Conservation (phyloP, 1,284 basidiomycete species). For the Ganoderma multipileum region DNA sequence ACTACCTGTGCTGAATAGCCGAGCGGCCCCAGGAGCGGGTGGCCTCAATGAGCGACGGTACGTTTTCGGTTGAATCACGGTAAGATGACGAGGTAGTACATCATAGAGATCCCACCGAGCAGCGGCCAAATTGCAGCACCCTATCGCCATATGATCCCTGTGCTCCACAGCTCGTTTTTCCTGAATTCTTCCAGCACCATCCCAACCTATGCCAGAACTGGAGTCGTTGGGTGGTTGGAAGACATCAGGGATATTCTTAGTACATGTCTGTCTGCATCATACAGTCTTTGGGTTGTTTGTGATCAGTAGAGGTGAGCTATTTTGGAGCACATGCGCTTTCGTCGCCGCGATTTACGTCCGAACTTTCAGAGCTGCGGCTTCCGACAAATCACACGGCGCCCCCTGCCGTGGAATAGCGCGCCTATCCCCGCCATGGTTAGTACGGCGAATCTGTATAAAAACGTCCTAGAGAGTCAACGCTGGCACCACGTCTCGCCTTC, state of each 20-base stretch:
- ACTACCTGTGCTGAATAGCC: background rate
- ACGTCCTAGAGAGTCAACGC: background rate
- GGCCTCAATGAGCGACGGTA: background rate
- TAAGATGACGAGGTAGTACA: background rate
- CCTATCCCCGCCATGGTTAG: too few species aligned
- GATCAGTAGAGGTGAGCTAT: slow-evolving; percentile 15
- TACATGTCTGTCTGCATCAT: slow-evolving; percentile 11
- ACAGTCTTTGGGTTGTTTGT: background rate
- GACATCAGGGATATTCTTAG: background rate
- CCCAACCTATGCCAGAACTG: background rate
- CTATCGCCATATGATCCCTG: slow-evolving; percentile 14
- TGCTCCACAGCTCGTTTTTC: slow-evolving; percentile 17
- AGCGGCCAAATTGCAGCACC: background rate
- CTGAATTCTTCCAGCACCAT: slow-evolving; percentile 13
- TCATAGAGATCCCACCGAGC: background rate
- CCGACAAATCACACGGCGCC: background rate
- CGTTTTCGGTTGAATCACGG: slow-evolving; percentile 25
- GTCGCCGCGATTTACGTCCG: slow-evolving; percentile 24
- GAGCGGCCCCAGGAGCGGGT: background rate
- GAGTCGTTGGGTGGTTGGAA: slow-evolving; percentile 10
- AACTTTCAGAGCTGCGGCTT: slow-evolving; percentile 16
- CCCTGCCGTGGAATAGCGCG: background rate
- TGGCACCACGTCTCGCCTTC: background rate
- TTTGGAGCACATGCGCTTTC: slow-evolving; percentile 4
- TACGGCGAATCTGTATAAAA: background rate